phyloP scores from a whole-genome alignment of 129 eudicot species.

The Centella asiatica region DNA sequence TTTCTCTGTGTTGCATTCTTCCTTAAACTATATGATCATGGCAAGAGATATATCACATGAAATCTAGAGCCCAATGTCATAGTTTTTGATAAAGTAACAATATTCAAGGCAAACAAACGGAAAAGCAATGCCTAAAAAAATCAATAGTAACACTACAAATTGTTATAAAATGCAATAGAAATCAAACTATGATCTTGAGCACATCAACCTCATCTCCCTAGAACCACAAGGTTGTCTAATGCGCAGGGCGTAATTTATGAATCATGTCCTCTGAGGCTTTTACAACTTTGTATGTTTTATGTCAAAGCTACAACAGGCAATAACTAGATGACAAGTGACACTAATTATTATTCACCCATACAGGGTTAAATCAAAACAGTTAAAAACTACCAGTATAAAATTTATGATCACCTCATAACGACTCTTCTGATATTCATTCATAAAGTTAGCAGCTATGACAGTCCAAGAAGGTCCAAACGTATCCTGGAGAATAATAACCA shows the following conservation, averaged over 20 bases:
- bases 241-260: background rate
- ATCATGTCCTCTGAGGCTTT: background rate
- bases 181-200: background rate
- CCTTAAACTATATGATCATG: constrained; percentile 55
- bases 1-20: constrained; percentile 91
- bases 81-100: no score
- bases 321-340: background rate
- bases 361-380: constrained; percentile 5
- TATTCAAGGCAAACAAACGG: background rate
- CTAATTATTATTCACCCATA: background rate
- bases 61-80: background rate
- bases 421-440: constrained; percentile 60
- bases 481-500: constrained; percentile 42
- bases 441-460: constrained; percentile 64
- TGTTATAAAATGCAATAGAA: background rate
- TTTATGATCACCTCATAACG: constrained; percentile 62
- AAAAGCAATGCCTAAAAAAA: no score
- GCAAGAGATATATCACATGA: background rate
- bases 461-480: constrained; percentile 90
- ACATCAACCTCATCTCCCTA: background rate
- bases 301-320: background rate
- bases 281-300: background rate
- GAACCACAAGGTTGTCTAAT: constrained; percentile 4
- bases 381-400: background rate
- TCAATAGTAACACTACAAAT: background rate